Evolutionary conservation across 495 filamentous ascomycete genomes (phyloP), one percentile per base, ranked within the genome.

Genomic region (Daldinia loculata): DNA sequence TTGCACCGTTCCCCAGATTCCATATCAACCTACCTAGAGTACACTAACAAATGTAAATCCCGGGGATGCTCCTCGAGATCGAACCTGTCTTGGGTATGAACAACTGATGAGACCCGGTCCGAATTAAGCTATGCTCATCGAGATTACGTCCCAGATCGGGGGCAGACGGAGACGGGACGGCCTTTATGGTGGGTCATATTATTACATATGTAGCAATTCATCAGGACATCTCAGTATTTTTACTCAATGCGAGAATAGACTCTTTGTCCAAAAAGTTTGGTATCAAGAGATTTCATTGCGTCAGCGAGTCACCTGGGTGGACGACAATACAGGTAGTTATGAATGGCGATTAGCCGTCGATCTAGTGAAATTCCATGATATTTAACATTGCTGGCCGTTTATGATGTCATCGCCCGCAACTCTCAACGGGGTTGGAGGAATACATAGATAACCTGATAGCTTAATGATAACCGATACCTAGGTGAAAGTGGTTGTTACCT

Each of bases 271-370:
- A 63, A 63, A 29, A 39, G 52, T 34, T 50, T 27, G 63, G 48
- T 19, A 29, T 45, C 7, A 38, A 26, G 56, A 55, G 38, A 30
- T 14, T 12, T 43, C 12, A 67, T 71, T 71, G 69, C 69, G 69
- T 71, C 69, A 71, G 69, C 69, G 63, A 59, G 69, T 71, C 63
- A 63, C 43, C 52, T 61, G 59, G 26, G 48, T 56, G 32, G 56
- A 57, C 9, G 22, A 65, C 50, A 29, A 64, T 36, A 36, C 12
- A 36, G 34, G 34, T 56, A 61, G 45, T 61, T 58, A 56, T 55
- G 58, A 62, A 66, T 63, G 17, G 12, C 43, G 32, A 39, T 66
- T 62, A 61, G 58, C 12, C 29, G 63, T 66, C 63, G 69, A 67
- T 67, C 59, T 57, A 38, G 24, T 36, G 36, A 39, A 56, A 38